These are phyloP conservation scores for Martensiomyces pterosporus DNA, from an alignment of 192 early-diverging fungal species.

Conservation along the genomic window DNA sequence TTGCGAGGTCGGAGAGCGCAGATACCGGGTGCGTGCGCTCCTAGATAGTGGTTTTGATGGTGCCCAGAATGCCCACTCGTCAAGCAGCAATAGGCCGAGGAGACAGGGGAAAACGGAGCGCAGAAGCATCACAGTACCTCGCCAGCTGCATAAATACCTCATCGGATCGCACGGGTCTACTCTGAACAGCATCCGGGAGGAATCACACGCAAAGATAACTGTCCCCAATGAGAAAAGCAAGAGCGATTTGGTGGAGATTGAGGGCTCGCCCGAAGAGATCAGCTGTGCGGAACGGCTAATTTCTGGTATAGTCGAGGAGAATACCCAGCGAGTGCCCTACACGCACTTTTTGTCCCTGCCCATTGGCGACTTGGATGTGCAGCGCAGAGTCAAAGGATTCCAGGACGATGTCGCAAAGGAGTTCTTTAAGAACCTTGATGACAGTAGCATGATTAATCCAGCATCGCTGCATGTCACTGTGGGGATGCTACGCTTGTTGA, in stretches of 20 bases:
- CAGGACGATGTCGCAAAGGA: conserved; percentile 1
- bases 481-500: conserved; percentile 40
- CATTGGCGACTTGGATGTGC: conserved; percentile 16
- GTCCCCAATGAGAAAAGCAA: conserved; percentile 8
- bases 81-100: not conserved
- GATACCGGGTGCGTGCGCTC: conserved; percentile 14
- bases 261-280: conserved; percentile 13
- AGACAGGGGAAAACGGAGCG: not conserved
- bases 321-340: conserved; percentile 18
- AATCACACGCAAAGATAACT: conserved; percentile 22
- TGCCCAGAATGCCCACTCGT: not conserved
- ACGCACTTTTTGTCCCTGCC: conserved; percentile 45
- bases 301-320: conserved; percentile 8
- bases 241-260: conserved; percentile 19
- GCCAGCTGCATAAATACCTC: conserved; percentile 20
- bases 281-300: conserved; percentile 12
- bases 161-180: conserved; percentile 7
- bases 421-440: conserved; percentile 7
- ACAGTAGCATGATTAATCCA: conserved; percentile 12
- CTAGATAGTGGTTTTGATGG: conserved; percentile 1
- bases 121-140: conserved; percentile 4
- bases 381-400: conserved; percentile 15
- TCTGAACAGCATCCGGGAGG: not conserved
- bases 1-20: conserved; percentile 12
- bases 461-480: conserved; percentile 29